Evolutionary conservation across 164 flowering plant species (phyloP).

Genomic region (Tinospora cordifolia): DNA sequence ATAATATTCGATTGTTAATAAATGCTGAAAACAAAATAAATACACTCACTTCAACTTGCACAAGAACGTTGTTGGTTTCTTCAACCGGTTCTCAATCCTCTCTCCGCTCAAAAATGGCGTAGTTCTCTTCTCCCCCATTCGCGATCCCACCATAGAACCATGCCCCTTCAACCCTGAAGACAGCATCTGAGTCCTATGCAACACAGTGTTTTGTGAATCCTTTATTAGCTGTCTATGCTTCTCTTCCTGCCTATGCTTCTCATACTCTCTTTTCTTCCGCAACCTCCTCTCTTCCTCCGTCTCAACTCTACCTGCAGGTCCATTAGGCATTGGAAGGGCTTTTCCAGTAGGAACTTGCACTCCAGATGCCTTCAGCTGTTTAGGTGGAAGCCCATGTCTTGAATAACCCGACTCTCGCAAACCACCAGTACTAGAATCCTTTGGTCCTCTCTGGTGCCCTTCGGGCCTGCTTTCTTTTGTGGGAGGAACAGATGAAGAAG

Average conservation of each 20-base stretch:
- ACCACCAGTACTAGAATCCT: conserved; percentile 19
- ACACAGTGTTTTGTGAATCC: conserved; percentile 50
- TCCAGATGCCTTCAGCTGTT: conserved; percentile 36
- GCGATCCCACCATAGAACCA: conserved; percentile 59
- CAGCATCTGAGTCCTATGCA: conserved; percentile 54
- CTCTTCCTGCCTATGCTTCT: conserved; percentile 75
- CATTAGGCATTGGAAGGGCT: conserved; percentile 23
- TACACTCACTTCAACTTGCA: conserved; percentile 91
- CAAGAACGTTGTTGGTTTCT: conserved; percentile 89
- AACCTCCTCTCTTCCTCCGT: conserved; percentile 85
- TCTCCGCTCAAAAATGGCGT: conserved; percentile 59
- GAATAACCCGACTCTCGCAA: conserved; percentile 32
- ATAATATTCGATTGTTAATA: neutral
- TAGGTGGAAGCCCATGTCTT: conserved; percentile 24
- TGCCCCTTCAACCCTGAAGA: conserved; percentile 54
- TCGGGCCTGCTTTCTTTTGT: conserved; percentile 28
- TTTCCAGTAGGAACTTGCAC: conserved; percentile 27
- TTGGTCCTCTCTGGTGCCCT: conserved; percentile 19
- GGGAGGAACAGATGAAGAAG: conserved; percentile 28
- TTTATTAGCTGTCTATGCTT: conserved; percentile 60
- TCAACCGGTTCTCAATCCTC: conserved; percentile 77
- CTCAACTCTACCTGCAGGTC: conserved; percentile 56
- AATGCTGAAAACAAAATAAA: neutral
- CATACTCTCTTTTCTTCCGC: conserved; percentile 83
- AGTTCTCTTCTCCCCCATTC: conserved; percentile 60